These are phyloP conservation scores for Penicillium sp. DNA, from an alignment of 2,329 filamentous ascomycete genomes.

Conservation along the genomic window DNA sequence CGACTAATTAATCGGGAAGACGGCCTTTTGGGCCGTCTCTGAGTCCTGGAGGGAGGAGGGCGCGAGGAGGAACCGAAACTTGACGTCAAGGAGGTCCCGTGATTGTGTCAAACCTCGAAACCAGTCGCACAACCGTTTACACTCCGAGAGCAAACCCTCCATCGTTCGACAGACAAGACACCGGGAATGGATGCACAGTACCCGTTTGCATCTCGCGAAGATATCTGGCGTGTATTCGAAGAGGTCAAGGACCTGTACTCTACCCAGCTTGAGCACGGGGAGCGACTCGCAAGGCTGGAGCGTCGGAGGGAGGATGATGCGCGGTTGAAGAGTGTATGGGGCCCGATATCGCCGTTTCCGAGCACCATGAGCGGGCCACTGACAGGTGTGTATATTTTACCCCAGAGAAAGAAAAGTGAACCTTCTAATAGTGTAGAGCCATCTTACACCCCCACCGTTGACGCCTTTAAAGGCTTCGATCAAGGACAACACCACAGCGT, in stretches of 20 bases:
- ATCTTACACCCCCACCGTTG: slow-evolving; percentile 70
- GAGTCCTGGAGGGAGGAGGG: slow-evolving; percentile 28
- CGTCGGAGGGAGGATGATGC: slow-evolving; percentile 61
- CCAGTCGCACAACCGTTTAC: not conserved
- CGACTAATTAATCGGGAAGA: slow-evolving; percentile 24
- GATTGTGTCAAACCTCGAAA: not conserved
- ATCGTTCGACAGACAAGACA: not conserved
- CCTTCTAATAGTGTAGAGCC: slow-evolving; percentile 55
- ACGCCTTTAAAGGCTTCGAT: slow-evolving; percentile 87
- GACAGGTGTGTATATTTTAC: slow-evolving; percentile 67
- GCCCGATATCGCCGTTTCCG: slow-evolving; percentile 80
- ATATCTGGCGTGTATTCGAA: slow-evolving; percentile 62
- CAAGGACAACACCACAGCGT: slow-evolving; percentile 75
- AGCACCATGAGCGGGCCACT: slow-evolving; percentile 75
- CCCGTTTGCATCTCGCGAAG: slow-evolving; percentile 60
- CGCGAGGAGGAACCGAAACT: slow-evolving; percentile 12
- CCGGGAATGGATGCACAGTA: slow-evolving; percentile 60
- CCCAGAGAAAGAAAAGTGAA: too few species aligned
- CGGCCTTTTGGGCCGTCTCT: slow-evolving; percentile 35
- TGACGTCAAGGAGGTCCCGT: slow-evolving; percentile 1
- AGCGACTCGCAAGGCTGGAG: slow-evolving; percentile 59
- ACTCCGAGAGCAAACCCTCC: not conserved
- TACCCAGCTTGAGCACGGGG: slow-evolving; percentile 58
- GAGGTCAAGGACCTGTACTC: slow-evolving; percentile 60
- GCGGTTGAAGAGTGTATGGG: slow-evolving; percentile 80